A percentile compares a stretch with the other conserved stretches of the same genome.
Evolutionary conservation across 1,284 basidiomycete genomes (phyloP).

Genomic region (Pulveroboletus sp.): DNA sequence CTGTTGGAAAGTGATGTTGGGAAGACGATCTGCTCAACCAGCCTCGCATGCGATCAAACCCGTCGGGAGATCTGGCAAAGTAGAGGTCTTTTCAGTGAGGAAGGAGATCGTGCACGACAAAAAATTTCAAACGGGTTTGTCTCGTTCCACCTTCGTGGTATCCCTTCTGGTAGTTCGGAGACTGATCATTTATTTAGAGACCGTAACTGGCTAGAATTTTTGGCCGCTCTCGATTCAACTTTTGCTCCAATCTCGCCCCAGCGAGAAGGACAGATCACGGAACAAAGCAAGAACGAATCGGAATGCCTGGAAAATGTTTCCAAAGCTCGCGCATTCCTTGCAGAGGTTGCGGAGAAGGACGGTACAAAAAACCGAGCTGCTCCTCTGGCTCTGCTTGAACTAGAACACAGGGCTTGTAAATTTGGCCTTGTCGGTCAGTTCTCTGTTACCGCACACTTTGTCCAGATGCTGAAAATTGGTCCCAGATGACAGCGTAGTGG

Average conservation of each 20-base stretch:
- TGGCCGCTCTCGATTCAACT: constrained; percentile 65
- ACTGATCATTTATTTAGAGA: constrained; percentile 45
- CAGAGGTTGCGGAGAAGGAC: constrained; percentile 53
- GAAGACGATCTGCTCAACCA: constrained; percentile 61
- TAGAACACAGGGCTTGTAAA: constrained; percentile 54
- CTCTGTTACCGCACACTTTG: constrained; percentile 18
- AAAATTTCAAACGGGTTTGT: constrained; percentile 55
- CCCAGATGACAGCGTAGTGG: constrained; percentile 43
- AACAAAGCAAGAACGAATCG: constrained; percentile 33
- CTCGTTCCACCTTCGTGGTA: neutral
- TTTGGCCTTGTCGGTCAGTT: constrained; percentile 46
- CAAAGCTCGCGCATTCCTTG: constrained; percentile 52
- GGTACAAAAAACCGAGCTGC: constrained; percentile 70
- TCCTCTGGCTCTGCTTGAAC: constrained; percentile 64
- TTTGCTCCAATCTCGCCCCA: constrained; percentile 44
- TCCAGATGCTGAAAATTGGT: constrained; percentile 6
- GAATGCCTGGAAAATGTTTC: constrained; percentile 38
- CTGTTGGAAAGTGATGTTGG: constrained; percentile 69
- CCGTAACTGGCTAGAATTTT: constrained; percentile 83
- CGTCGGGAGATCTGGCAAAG: constrained; percentile 64
- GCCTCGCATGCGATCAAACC: constrained; percentile 69
- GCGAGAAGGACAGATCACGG: constrained; percentile 14
- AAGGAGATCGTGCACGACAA: constrained; percentile 52
- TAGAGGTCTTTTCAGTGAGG: constrained; percentile 53
- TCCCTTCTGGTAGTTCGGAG: neutral